Conservation (phyloP, 108 stramenopile genomes). For the Conticribra guillardii region DNA sequence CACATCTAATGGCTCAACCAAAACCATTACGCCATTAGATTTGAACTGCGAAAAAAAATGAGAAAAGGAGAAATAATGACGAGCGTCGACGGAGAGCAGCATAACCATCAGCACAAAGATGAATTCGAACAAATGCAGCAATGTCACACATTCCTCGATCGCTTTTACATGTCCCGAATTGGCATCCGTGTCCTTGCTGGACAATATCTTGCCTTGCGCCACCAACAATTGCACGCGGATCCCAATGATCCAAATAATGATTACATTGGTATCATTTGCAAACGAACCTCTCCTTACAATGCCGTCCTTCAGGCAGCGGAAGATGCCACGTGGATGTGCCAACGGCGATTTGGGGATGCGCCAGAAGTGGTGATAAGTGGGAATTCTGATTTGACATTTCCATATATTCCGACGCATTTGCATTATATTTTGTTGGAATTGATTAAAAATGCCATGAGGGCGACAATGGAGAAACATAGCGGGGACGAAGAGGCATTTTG, state of each 20-base stretch:
- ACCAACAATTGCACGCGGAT: conserved; percentile 22
- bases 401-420: conserved; percentile 90
- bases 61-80: conserved; percentile 25
- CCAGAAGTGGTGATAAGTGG: conserved; percentile 97
- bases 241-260: conserved; percentile 67
- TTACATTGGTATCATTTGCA: conserved; percentile 91
- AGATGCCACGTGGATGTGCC: conserved; percentile 97
- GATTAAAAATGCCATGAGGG: conserved; percentile 98
- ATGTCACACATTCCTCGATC: conserved; percentile 94
- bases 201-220: conserved; percentile 88
- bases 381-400: conserved; percentile 92
- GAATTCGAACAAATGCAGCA: conserved; percentile 71
- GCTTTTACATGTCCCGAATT: conserved; percentile 96
- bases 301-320: conserved; percentile 94
- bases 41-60: conserved; percentile 87
- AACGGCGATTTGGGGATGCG: conserved; percentile 97
- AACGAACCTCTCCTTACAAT: conserved; percentile 87
- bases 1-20: no score
- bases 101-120: conserved; percentile 18
- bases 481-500: background rate
- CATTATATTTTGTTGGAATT: conserved; percentile 97
- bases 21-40: no score
- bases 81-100: conserved; percentile 24
- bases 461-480: conserved; percentile 93
- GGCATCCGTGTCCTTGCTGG: conserved; percentile 99